These are phyloP conservation scores for Henckelia pumila DNA, from an alignment of 257 asterid species.

Conservation along the genomic window DNA sequence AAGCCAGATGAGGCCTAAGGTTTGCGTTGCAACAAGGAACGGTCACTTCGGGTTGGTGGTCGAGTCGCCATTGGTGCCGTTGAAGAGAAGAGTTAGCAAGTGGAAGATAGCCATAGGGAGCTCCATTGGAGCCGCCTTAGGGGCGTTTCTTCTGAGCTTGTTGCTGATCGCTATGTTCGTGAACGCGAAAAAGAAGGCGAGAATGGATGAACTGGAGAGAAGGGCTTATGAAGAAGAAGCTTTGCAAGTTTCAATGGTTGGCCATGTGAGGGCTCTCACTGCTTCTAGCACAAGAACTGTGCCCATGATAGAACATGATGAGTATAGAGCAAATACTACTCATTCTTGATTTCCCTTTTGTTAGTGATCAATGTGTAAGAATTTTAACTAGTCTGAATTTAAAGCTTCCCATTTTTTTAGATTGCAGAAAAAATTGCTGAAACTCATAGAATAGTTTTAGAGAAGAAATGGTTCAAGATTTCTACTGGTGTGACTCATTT, in stretches of 20 bases:
- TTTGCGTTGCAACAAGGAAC: slow-evolving; percentile 43
- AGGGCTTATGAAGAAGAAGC: slow-evolving; percentile 97
- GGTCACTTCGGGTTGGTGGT: slow-evolving; percentile 79
- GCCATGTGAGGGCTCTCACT: slow-evolving; percentile 79
- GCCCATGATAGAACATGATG: slow-evolving; percentile 67
- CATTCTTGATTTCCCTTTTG: background rate
- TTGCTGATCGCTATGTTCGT: slow-evolving; percentile 62
- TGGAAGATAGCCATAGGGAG: slow-evolving; percentile 62
- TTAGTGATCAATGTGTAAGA: slow-evolving; percentile 26
- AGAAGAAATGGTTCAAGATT: slow-evolving; percentile 31
- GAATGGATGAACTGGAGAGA: slow-evolving; percentile 81
- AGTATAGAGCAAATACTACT: slow-evolving; percentile 34
- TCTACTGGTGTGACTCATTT: slow-evolving; percentile 25
- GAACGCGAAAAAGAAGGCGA: slow-evolving; percentile 77
- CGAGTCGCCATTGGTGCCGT: slow-evolving; percentile 63
- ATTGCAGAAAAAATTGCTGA: background rate
- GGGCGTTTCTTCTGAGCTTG: slow-evolving; percentile 59
- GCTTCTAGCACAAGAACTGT: slow-evolving; percentile 66
- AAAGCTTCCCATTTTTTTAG: slow-evolving; percentile 22
- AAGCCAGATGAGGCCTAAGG: slow-evolving; percentile 37
- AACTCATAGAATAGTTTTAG: slow-evolving; percentile 26
- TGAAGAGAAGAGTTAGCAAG: slow-evolving; percentile 46
- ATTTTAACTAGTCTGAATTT: slow-evolving; percentile 21
- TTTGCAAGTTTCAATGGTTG: slow-evolving; percentile 89
- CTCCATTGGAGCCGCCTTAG: slow-evolving; percentile 70